A percentile compares a stretch with the other conserved stretches of the same genome.
Evolutionary conservation across 2,329 filamentous ascomycete genomes (phyloP).

Genomic region (Neobulgaria alba): DNA sequence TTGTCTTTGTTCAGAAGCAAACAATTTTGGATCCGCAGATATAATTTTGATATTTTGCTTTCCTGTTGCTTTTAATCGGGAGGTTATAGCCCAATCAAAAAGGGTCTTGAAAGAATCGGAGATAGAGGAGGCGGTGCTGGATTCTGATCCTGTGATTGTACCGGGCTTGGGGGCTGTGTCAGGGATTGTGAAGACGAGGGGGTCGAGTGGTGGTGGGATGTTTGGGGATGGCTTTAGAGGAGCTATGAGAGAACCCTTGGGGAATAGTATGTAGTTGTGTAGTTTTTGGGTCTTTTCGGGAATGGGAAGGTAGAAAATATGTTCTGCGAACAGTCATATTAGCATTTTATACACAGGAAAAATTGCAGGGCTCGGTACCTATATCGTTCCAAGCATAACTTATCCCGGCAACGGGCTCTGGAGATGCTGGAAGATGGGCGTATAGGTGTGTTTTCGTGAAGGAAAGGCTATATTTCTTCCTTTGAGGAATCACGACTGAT

Average conservation of each 20-base stretch:
- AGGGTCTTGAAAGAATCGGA: constrained; percentile 51
- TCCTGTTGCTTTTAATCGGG: constrained; percentile 40
- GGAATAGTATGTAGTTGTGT: constrained; percentile 58
- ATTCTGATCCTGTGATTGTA: constrained; percentile 42
- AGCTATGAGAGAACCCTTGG: constrained; percentile 42
- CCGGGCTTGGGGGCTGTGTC: constrained; percentile 52
- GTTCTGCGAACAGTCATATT: constrained; percentile 35
- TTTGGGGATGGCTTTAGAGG: constrained; percentile 37
- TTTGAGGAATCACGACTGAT: constrained; percentile 56
- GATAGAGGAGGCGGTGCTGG: constrained; percentile 41
- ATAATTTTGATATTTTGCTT: constrained; percentile 40
- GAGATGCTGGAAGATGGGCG: constrained; percentile 43
- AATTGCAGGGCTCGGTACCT: constrained; percentile 34
- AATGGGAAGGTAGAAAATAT: constrained; percentile 54
- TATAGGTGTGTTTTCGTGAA: constrained; percentile 53
- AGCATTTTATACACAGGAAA: background rate
- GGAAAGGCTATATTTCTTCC: constrained; percentile 60
- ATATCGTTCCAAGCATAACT: constrained; percentile 54
- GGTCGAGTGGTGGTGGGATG: constrained; percentile 36
- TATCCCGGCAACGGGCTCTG: constrained; percentile 43
- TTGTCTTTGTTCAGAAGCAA: constrained; percentile 48
- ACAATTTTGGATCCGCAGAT: constrained; percentile 45
- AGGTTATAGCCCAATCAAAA: constrained; percentile 52
- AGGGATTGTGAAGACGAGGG: constrained; percentile 56
- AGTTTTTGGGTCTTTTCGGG: constrained; percentile 58